Conservation (phyloP, 2,329 filamentous ascomycete species). For the Emericellopsis cladophorae region DNA sequence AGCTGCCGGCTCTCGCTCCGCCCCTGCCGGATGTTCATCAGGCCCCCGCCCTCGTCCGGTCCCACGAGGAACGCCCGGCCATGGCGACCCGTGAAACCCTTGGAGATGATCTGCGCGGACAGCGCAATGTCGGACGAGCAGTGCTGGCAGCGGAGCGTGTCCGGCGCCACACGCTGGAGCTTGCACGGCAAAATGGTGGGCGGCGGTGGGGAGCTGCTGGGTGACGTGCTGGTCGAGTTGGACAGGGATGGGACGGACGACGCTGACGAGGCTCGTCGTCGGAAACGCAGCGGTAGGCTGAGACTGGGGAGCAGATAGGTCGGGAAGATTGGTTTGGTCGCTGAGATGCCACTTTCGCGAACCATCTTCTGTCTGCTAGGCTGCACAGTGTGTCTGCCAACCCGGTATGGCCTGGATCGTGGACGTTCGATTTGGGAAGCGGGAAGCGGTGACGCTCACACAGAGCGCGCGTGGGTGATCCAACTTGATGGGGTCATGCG, state of each 20-base stretch:
- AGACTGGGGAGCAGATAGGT: slow-evolving; percentile 39
- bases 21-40: slow-evolving; percentile 45
- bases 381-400: no score
- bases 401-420: no score
- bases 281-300: slow-evolving; percentile 34
- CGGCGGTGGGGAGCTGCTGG: slow-evolving; percentile 12
- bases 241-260: slow-evolving; percentile 14
- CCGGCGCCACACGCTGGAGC: slow-evolving; percentile 31
- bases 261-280: slow-evolving; percentile 14
- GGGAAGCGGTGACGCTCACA: no score
- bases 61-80: slow-evolving; percentile 49
- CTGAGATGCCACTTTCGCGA: slow-evolving; percentile 24
- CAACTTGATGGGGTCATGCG: no score
- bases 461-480: no score
- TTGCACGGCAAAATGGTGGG: slow-evolving; percentile 6
- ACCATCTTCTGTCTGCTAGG: slow-evolving; percentile 10
- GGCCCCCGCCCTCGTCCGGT: slow-evolving; percentile 7
- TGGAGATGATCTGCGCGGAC: slow-evolving; percentile 47
- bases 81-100: slow-evolving; percentile 54
- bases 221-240: slow-evolving; percentile 11
- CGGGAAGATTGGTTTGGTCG: slow-evolving; percentile 32
- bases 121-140: slow-evolving; percentile 52
- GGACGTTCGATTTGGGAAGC: no score
- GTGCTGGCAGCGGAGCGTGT: slow-evolving; percentile 44
- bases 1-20: slow-evolving; percentile 42